A percentile compares a stretch with the other conserved stretches of the same genome.
Evolutionary conservation across 345 rosid species (phyloP).

Genomic region (Dipteronia dyeriana): DNA sequence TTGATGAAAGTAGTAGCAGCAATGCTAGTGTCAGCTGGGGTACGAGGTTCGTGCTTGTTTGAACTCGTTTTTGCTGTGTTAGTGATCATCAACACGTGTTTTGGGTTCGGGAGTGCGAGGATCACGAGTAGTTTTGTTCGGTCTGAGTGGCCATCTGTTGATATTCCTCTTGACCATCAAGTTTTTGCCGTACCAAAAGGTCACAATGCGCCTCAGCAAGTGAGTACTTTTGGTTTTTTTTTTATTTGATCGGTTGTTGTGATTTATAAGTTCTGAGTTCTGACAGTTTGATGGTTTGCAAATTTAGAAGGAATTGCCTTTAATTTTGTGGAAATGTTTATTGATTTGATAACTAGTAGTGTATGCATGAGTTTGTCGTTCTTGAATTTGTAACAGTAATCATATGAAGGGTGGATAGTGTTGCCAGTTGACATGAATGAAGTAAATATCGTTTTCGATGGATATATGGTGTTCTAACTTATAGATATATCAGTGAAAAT

Average conservation of each 20-base stretch:
- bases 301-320: background rate
- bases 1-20: background rate
- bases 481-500: no score
- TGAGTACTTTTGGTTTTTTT: background rate
- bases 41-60: background rate
- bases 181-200: constrained; percentile 46
- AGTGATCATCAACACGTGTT: background rate
- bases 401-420: background rate
- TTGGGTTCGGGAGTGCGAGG: constrained; percentile 23
- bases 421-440: background rate
- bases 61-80: background rate
- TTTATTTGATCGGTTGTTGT: background rate
- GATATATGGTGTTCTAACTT: no score
- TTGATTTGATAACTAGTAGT: background rate
- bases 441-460: no score
- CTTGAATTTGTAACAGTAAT: background rate
- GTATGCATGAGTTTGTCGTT: background rate
- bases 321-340: background rate
- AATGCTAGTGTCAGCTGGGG: constrained; percentile 2
- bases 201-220: constrained; percentile 49
- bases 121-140: constrained; percentile 44
- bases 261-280: background rate
- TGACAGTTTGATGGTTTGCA: no score
- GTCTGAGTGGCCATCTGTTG: constrained; percentile 31
- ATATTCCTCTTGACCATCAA: constrained; percentile 43